These are phyloP conservation scores for Globisporangium emineosum DNA, from an alignment of 352 stramenopile species.

Conservation along the genomic window DNA sequence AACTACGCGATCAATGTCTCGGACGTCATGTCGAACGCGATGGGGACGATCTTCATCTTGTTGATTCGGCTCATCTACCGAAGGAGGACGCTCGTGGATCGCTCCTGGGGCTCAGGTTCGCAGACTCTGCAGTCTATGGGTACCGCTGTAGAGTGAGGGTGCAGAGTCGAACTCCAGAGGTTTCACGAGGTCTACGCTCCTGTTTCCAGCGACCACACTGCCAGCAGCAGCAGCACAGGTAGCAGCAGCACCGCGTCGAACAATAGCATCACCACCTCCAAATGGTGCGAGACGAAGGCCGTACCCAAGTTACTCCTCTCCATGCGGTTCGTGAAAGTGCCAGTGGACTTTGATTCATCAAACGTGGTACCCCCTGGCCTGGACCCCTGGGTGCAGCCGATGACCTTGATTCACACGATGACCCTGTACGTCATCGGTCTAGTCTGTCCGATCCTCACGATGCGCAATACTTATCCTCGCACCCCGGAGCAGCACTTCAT, in stretches of 20 bases:
- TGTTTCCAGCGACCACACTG: not conserved
- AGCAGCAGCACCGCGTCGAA: not conserved
- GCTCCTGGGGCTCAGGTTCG: not conserved
- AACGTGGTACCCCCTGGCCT: not conserved
- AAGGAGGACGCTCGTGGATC: not conserved
- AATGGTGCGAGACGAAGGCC: no score
- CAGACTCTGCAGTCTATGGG: slow-evolving; percentile 12
- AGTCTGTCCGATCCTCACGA: slow-evolving; percentile 1
- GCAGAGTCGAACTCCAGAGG: not conserved
- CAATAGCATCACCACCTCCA: not conserved
- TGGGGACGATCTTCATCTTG: slow-evolving; percentile 13
- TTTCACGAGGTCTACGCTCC: not conserved
- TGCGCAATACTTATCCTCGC: not conserved
- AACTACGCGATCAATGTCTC: not conserved
- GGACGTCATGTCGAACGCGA: slow-evolving; percentile 15
- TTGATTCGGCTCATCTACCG: slow-evolving; percentile 8
- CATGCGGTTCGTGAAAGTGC: slow-evolving; percentile 3
- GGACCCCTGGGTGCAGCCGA: not conserved
- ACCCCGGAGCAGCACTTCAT: not conserved
- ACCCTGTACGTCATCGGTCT: slow-evolving; percentile 8
- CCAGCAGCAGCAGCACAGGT: not conserved
- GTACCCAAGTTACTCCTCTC: not conserved
- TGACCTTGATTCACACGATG: not conserved
- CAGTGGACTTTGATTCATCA: not conserved
- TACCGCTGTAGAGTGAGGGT: slow-evolving; percentile 12